Base-by-base conservation (phyloP, 768 basidiomycete species). In the Podaxis sp. region DNA sequence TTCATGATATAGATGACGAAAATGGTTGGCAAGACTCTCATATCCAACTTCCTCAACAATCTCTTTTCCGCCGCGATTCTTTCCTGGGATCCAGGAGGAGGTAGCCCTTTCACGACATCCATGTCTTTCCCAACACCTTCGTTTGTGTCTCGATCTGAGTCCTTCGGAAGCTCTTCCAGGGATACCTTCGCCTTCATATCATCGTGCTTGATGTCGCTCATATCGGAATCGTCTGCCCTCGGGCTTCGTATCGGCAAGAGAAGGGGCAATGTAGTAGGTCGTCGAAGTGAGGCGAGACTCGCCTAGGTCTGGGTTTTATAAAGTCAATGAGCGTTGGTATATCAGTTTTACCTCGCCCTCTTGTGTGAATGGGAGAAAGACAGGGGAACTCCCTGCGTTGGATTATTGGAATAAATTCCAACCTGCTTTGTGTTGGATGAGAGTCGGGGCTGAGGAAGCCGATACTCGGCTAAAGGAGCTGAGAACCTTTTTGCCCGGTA, bases 1-100 rank as follows among this genome's bases (percentile, higher is more conserved):
- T 86, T 87, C 81, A 85, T 79, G 62, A 87, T 76, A 61, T 71
- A 85, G 37, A 86, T 82, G 46, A 84, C 53, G n/a, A 83, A 70
- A 37, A 87, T 78, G 1, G 80, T 80, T 0, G 84, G 84, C 47
- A 88, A 66, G 2, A 87, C 66, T 36, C 84, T 73, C 61, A 61
- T 67, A 62, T 86, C 86, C 36, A 88, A 75, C 62, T 78, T 82
- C 40, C 79, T 74, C 18, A 84, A 74, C 11, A 88, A 78, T 57
- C 67, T 73, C 64, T 70, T 69, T 63, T 77, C 76, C 13, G 72
- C 74, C 21, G 64, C 55, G 6, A 66, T 55, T 28, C 77, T 69
- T 62, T 75, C 73, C 3, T 42, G 25, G 1, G 62, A 40, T 9
- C 59, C 59, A 25, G 52, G 52, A 27, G 52, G 52, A 38, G 59